phyloP scores from a whole-genome alignment of 2,329 filamentous ascomycete genomes.

The Scolecobasidium constrictum region DNA sequence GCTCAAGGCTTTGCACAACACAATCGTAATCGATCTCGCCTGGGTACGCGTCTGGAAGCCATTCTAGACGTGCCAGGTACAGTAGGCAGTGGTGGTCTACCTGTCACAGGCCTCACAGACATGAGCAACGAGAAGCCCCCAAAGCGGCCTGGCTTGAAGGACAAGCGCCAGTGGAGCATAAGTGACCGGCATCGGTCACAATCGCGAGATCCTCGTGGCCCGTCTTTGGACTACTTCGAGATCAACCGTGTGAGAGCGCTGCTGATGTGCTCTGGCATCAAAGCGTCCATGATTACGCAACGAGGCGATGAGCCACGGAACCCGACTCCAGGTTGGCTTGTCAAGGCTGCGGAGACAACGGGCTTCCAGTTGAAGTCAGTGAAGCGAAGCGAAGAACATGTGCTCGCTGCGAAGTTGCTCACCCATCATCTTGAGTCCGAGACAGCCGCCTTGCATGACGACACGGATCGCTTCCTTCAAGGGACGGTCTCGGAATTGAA shows the following conservation, averaged over 20 bases:
- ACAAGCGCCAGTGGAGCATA: constrained; percentile 47
- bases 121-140: neutral
- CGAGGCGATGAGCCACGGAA: constrained; percentile 43
- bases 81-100: constrained; percentile 18
- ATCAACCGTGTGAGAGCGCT: constrained; percentile 68
- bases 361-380: constrained; percentile 33
- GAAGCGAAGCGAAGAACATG: constrained; percentile 38
- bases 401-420: constrained; percentile 42
- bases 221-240: constrained; percentile 38
- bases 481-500: constrained; percentile 31
- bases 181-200: constrained; percentile 25
- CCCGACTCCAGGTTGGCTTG: constrained; percentile 24
- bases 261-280: constrained; percentile 76
- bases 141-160: constrained; percentile 26
- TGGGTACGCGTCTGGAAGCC: constrained; percentile 5
- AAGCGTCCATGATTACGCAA: constrained; percentile 60
- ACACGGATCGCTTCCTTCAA: constrained; percentile 32
- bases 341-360: constrained; percentile 32
- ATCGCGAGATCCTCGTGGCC: neutral
- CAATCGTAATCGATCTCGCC: constrained; percentile 8
- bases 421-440: constrained; percentile 36
- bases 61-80: constrained; percentile 22
- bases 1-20: constrained; percentile 13
- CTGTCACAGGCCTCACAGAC: constrained; percentile 18
- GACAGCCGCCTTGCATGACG: constrained; percentile 37